These are phyloP conservation scores for Metschnikowia anglica DNA, from an alignment of 805 yeast genomes.

Conservation along the genomic window DNA sequence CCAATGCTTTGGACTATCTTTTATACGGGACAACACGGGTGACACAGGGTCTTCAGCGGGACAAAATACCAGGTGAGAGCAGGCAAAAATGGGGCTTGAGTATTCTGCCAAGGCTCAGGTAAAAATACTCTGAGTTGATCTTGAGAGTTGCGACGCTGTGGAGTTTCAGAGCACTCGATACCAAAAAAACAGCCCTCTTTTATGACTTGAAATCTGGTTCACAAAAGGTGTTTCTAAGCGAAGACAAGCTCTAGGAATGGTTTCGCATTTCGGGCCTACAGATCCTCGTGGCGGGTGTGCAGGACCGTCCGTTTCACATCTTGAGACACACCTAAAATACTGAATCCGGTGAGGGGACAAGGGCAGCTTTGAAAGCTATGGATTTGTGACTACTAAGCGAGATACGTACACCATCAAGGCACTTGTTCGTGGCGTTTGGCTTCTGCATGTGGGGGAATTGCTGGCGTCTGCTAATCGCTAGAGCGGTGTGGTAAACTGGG, in stretches of 20 bases:
- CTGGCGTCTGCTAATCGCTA: too few species aligned
- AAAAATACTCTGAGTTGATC: too few species aligned
- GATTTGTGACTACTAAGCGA: too few species aligned
- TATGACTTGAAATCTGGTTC: neutral
- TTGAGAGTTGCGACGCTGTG: too few species aligned
- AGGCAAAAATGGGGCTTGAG: neutral
- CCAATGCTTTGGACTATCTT: too few species aligned
- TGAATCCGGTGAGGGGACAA: constrained; percentile 2
- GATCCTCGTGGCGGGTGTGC: constrained; percentile 5
- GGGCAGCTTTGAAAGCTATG: too few species aligned
- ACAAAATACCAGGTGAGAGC: neutral
- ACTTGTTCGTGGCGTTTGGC: too few species aligned
- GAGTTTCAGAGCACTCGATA: too few species aligned
- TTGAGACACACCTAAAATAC: constrained; percentile 1
- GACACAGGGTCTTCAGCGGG: constrained; percentile 1
- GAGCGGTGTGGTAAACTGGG: too few species aligned
- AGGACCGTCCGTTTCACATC: neutral
- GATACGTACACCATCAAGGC: too few species aligned
- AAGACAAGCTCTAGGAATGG: constrained; percentile 8
- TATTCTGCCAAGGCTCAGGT: too few species aligned
- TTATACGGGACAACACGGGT: neutral
- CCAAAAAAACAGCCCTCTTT: neutral
- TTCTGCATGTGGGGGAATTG: too few species aligned
- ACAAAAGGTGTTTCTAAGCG: constrained; percentile 7
- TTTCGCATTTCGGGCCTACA: constrained; percentile 10